Conservation (phyloP, 306 rosid species). For the Urtica urens region DNA sequence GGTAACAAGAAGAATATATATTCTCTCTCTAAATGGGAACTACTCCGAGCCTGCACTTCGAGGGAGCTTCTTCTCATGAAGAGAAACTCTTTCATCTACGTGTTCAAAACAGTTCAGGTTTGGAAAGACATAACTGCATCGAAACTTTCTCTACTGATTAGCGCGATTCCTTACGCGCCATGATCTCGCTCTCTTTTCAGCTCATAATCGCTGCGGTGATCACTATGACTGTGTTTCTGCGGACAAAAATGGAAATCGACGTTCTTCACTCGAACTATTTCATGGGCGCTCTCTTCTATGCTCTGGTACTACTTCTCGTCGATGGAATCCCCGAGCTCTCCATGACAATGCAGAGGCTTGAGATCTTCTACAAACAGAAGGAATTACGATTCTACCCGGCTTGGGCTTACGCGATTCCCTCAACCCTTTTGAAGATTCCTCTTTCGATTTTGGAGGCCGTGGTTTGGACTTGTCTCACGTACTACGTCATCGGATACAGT, state of each 20-base stretch:
- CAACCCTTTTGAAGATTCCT: constrained; percentile 33
- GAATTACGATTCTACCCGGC: constrained; percentile 33
- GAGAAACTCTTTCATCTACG: constrained; percentile 24
- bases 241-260: constrained; percentile 27
- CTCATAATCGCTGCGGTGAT: constrained; percentile 21
- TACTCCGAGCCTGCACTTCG: constrained; percentile 29
- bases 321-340: constrained; percentile 37
- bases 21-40: constrained; percentile 34
- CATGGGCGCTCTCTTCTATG: constrained; percentile 34
- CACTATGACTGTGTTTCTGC: constrained; percentile 39
- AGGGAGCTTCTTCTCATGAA: constrained; percentile 39
- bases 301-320: constrained; percentile 20
- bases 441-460: constrained; percentile 28
- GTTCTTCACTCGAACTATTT: constrained; percentile 23
- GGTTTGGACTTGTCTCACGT: constrained; percentile 39
- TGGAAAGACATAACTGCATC: too few species aligned
- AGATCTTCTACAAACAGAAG: constrained; percentile 36
- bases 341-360: constrained; percentile 31
- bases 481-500: constrained; percentile 38
- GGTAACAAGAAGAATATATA: too few species aligned
- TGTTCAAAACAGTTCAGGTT: constrained; percentile 37
- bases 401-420: constrained; percentile 45
- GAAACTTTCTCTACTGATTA: too few species aligned
- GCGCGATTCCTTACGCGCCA: not conserved
- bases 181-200: constrained; percentile 16